A percentile compares a stretch with the other conserved stretches of the same genome.
Conservation (phyloP, 1,284 basidiomycete species). For the Pseudozyma hubeiensis region DNA sequence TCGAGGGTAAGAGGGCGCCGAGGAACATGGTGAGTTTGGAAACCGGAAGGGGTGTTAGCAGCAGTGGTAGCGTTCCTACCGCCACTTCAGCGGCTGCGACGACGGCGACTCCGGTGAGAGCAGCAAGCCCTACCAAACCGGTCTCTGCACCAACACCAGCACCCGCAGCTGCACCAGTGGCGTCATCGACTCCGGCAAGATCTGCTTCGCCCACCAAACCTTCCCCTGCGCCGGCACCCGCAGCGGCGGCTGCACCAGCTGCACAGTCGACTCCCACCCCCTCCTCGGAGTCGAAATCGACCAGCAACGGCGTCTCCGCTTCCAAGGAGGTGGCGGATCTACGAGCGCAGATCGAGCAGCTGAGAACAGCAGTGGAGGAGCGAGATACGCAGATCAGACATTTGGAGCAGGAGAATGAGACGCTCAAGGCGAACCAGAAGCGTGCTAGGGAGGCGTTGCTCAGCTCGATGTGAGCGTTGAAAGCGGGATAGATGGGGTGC, state of each 20-base stretch:
- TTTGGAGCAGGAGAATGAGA: conserved; percentile 64
- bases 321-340: conserved; percentile 26
- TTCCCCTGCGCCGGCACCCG: conserved; percentile 6
- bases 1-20: conserved; percentile 74
- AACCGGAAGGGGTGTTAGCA: conserved; percentile 46
- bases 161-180: conserved; percentile 7
- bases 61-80: conserved; percentile 25
- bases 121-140: conserved; percentile 15
- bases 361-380: conserved; percentile 52
- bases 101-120: conserved; percentile 17
- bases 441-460: conserved; percentile 47
- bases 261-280: conserved; percentile 1
- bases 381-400: conserved; percentile 58
- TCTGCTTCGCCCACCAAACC: conserved; percentile 26
- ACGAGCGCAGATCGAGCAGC: conserved; percentile 33
- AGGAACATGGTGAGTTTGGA: conserved; percentile 75
- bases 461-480: conserved; percentile 14
- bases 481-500: neutral
- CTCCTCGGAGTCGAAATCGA: conserved; percentile 3
- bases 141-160: conserved; percentile 26
- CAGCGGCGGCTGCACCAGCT: conserved; percentile 6
- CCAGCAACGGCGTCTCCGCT: conserved; percentile 7
- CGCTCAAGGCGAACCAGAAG: conserved; percentile 44
- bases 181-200: conserved; percentile 17
- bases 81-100: conserved; percentile 14